Evolutionary conservation across 2,329 filamentous ascomycete genomes (phyloP), one percentile per base, ranked within the genome.

Genomic region (Hawksworthiomyces lignivorus): DNA sequence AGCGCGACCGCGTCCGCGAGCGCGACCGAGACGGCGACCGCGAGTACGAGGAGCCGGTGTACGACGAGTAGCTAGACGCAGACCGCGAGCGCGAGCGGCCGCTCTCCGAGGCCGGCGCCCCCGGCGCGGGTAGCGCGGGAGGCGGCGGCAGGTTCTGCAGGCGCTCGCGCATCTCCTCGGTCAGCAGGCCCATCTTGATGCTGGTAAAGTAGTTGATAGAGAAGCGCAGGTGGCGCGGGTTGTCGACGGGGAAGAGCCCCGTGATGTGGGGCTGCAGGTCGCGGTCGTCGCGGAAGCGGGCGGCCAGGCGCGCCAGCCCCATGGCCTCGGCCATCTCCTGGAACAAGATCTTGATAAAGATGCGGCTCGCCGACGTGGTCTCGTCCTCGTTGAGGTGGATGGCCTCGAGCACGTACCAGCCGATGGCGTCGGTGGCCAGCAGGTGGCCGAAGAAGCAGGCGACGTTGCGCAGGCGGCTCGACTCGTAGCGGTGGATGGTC

Each of bases 181-280:
- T 98, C 48, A 98, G 73, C 19, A 78, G 80, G 58, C 92, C 92
- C 85, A 98, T 94, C 45, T 89, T 88, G 55, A 98, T 94, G 55
- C 88, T 92, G 9, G 92, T 98, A 62, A 98, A 97, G 72, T 96
- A 98, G 65, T 98, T 98, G 80, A 98, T 95, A 38, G 89, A 87
- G 70, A 98, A 98, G 41, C 90, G 81, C 29, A 89, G 88, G 63
- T 96, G 92, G 57, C 86, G 82, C 19, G 88, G 79, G 55, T 88
- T 87, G 60, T 97, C 89, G 47, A 72, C 82, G 0, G 92, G 92
- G 71, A 98, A 97, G 32, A 98, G 68, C 22, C 90, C 90, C 29
- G 82, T 78, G 45, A 96, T 78, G 58, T 77, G 84, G 37, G 87
- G 79, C 47, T 82, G 80, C 29, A 97, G 70, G 17, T 36, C 41